Evolutionary conservation across 2,329 filamentous ascomycete genomes (phyloP), one percentile per base, ranked within the genome.

Genomic region (Clarireedia homoeocarpa): DNA sequence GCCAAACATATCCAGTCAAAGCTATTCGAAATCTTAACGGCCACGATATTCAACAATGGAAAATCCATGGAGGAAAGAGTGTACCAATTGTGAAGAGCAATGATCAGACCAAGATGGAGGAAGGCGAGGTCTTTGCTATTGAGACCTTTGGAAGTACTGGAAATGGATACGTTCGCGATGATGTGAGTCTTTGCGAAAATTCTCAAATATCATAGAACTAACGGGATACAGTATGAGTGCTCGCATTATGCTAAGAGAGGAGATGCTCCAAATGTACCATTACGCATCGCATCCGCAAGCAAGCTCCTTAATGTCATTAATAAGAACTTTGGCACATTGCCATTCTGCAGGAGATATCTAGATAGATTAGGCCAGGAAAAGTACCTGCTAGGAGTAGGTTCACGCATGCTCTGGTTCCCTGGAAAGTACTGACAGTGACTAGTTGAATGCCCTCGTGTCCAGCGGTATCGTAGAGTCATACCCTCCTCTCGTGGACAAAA

Each of bases 61-160:
- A 84, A 70, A 96, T 96, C 65, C 91, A 96, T 74, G 91, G 91
- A 57, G 88, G 84, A 66, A 96, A 96, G 79, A 91, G 88, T 63
- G 89, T 96, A 51, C 92, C 91, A 0, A 96, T 96, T 66, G 90
- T 96, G 61, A 95, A 95, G 77, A 86, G 84, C 60, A 82, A 82
- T 60, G 89, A 95, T 67, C 84, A 86, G 70, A 95, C 90, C 52
- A 96, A 95, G 79, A 97, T 97, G 92, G 91, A 96, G 74, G 92
- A 96, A 73, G 91, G 91, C 44, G 91, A 97, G 69, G 85, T 91
- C 17, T 97, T 95, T 71, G 91, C 91, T 62, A 95, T 96, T 65
- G 91, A 96, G 76, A 96, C 91, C 0, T 96, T 96, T 71, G 92
- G 91, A 59, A 94, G 87, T 70, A 96, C 91, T 23, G 92, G 91